Base-by-base conservation (phyloP, 208 protist species). In the Leishmania tropica region DNA sequence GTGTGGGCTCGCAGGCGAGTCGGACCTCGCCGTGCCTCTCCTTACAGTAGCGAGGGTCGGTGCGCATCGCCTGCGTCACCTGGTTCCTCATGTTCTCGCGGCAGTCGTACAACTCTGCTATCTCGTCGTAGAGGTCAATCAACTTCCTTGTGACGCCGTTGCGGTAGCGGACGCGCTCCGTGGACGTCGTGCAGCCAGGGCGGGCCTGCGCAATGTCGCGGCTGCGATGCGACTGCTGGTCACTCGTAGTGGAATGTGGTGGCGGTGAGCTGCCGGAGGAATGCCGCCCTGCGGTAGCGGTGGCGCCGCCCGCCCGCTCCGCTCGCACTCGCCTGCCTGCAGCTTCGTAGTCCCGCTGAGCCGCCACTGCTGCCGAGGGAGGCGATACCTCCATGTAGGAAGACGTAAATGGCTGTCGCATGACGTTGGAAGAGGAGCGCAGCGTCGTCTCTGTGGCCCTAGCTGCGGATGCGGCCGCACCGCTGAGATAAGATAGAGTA, bases 21-120 rank as follows among this genome's bases (percentile, higher is more conserved):
- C 75, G 78, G 11, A 95, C 90, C 35, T 86, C 83, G 13, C 90
- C 88, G 28, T 78, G 79, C 8, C 76, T 64, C 56, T 92, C 89
- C 73, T 81, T 87, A 35, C 85, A 85, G 45, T 89, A 79, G 15
- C 94, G 90, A 21, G 90, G 91, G 85, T 97, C 94, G 19, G 86
- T 80, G 65, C 92, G 90, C 94, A 97, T 97, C 24, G 94, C 89
- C 42, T 91, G 81, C 24, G 70, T 67, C 48, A 96, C 58, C 75
- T 89, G 83, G 42, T 81, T 51, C 24, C 73, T 40, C 85, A 95
- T 91, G 60, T 89, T 86, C 56, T 87, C 74, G 37, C 88, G 77
- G 77, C 88, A 89, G 60, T 86, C 83, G 40, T 90, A 81, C 47
- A 97, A 24, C 54, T 92, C 87, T 1, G 73, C 67, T 28, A 93